Percentiles rank a stretch among this genome's conserved stretches.
Conservation (phyloP, 2,329 filamentous ascomycete genomes). For the Fusarium fracticaudum region DNA sequence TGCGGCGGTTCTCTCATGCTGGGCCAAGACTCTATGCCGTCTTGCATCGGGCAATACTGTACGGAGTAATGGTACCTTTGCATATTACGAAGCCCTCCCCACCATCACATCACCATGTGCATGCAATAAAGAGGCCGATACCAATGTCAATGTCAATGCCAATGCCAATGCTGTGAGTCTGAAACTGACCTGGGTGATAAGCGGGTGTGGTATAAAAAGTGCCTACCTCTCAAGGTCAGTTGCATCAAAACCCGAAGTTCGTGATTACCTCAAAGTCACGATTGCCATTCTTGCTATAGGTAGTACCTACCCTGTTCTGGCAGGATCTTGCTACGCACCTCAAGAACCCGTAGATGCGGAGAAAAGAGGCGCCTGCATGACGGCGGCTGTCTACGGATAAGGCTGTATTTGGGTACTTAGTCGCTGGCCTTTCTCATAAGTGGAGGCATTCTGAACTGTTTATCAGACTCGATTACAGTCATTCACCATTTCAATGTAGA, state of each 20-base stretch:
- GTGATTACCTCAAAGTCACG: conserved; percentile 8
- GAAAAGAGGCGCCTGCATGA: background rate
- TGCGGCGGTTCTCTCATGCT: conserved; percentile 15
- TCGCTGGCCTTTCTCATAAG: background rate
- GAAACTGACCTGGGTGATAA: background rate
- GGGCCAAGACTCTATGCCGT: conserved; percentile 10
- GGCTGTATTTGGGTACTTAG: background rate
- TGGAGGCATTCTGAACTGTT: background rate
- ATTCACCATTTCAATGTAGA: background rate
- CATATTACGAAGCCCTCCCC: conserved; percentile 1
- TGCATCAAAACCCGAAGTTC: conserved; percentile 24
- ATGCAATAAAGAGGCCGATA: background rate
- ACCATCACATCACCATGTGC: background rate
- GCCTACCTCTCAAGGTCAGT: conserved; percentile 17
- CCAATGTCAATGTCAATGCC: background rate
- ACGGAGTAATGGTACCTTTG: background rate
- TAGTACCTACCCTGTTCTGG: background rate
- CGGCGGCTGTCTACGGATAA: background rate
- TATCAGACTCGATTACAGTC: background rate
- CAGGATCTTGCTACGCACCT: background rate
- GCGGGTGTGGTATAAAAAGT: conserved; percentile 7
- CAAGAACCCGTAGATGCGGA: background rate
- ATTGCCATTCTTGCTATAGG: background rate
- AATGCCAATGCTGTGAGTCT: background rate
- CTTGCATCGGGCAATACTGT: background rate